A percentile compares a stretch with the other conserved stretches of the same genome.
These are phyloP conservation scores for Fusarium metavorans DNA, from an alignment of 2,329 filamentous ascomycete species.

Conservation along the genomic window DNA sequence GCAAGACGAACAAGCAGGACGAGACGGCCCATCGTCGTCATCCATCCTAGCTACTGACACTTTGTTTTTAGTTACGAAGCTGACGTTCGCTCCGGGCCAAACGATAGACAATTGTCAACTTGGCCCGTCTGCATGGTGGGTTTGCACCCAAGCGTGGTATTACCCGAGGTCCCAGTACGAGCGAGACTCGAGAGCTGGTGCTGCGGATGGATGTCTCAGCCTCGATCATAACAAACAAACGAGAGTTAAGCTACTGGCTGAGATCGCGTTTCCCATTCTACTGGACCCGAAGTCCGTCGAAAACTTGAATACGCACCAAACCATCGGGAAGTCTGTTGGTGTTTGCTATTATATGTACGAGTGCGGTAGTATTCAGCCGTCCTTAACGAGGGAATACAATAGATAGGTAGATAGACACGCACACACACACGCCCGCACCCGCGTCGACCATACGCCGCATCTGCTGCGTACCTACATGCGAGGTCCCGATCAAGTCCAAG, in stretches of 20 bases:
- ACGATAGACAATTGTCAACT: constrained; percentile 30
- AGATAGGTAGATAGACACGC: background rate
- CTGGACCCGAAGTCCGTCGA: constrained; percentile 20
- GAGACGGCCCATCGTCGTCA: constrained; percentile 21
- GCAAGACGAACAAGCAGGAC: constrained; percentile 1
- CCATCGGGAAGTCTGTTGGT: constrained; percentile 3
- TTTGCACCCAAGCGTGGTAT: constrained; percentile 30
- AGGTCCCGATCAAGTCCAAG: constrained; percentile 37
- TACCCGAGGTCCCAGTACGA: constrained; percentile 15
- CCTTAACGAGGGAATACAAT: background rate
- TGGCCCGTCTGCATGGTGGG: constrained; percentile 26
- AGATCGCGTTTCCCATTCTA: constrained; percentile 31
- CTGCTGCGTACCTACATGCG: constrained; percentile 28
- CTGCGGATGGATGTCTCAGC: constrained; percentile 36
- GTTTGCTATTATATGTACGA: constrained; percentile 25
- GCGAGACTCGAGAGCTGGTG: constrained; percentile 6
- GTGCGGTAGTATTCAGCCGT: constrained; percentile 5
- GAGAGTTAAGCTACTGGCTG: constrained; percentile 18
- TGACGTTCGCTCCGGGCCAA: constrained; percentile 30
- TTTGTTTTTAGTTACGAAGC: constrained; percentile 1
- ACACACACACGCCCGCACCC: constrained; percentile 24
- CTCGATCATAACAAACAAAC: constrained; percentile 43
- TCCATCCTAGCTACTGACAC: background rate
- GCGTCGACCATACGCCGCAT: constrained; percentile 35
- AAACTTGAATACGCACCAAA: constrained; percentile 1